A percentile compares a stretch with the other conserved stretches of the same genome.
Conservation (phyloP, 495 filamentous ascomycete species). For the Collariella sp. region DNA sequence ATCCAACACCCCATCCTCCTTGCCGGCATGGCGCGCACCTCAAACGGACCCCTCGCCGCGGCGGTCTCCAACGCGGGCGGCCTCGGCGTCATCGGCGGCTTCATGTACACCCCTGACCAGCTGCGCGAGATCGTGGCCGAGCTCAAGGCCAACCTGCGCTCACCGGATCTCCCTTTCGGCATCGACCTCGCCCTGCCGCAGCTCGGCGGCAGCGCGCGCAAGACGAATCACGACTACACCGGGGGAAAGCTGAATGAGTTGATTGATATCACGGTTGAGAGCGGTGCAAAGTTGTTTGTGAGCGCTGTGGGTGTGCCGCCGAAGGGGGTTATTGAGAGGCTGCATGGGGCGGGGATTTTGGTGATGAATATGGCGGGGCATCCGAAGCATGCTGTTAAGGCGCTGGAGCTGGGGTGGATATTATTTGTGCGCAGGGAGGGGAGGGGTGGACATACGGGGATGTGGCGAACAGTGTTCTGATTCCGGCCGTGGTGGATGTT, state of each 20-base stretch:
- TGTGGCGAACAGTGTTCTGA: conserved; percentile 60
- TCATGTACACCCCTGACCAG: conserved; percentile 74
- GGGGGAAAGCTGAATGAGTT: conserved; percentile 73
- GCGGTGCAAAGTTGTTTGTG: conserved; percentile 74
- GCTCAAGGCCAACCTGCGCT: conserved; percentile 59
- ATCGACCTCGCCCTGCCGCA: conserved; percentile 83
- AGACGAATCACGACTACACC: conserved; percentile 91
- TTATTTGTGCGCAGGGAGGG: conserved; percentile 75
- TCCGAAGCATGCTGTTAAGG: conserved; percentile 80
- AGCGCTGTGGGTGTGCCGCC: conserved; percentile 78
- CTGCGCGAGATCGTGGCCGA: conserved; percentile 74
- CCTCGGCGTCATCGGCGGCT: conserved; percentile 74
- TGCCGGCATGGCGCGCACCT: conserved; percentile 81
- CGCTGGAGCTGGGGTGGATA: conserved; percentile 72
- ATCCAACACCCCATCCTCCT: conserved; percentile 62
- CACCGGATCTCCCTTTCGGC: conserved; percentile 66
- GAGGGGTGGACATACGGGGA: conserved; percentile 76
- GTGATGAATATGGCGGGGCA: conserved; percentile 96
- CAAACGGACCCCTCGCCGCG: conserved; percentile 66
- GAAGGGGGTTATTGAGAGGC: conserved; percentile 51
- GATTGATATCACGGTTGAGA: conserved; percentile 67
- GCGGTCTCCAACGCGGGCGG: conserved; percentile 84
- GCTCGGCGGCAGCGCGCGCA: conserved; percentile 66
- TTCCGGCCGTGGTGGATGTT: conserved; percentile 70
- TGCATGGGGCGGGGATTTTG: conserved; percentile 67